Evolutionary conservation across 371 early-diverging fungal species (phyloP).

Genomic region (Zychaea mexicana): DNA sequence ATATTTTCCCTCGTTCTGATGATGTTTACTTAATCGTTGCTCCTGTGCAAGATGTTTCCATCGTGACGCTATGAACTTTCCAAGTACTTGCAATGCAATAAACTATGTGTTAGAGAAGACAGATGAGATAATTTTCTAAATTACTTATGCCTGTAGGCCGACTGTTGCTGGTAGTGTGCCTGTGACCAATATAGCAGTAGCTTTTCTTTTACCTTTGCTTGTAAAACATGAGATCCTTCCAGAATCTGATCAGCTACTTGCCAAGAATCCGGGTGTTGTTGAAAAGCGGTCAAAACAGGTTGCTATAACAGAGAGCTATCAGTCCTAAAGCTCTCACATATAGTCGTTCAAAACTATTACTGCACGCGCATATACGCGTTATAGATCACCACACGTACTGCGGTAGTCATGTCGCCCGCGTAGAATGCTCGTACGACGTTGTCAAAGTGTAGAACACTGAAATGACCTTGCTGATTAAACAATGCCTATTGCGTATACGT

Average conservation of each 20-base stretch:
- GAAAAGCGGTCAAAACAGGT: slow-evolving; percentile 79
- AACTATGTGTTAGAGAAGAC: slow-evolving; percentile 43
- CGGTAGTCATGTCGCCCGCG: background rate
- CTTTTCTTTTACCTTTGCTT: slow-evolving; percentile 72
- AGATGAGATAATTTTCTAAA: background rate
- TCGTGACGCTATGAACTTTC: slow-evolving; percentile 87
- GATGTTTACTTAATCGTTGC: slow-evolving; percentile 72
- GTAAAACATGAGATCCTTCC: slow-evolving; percentile 67
- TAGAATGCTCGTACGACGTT: background rate
- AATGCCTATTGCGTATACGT: too few relatives aligned
- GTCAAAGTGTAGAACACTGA: background rate
- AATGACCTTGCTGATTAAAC: background rate
- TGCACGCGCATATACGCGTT: background rate
- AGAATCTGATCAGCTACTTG: slow-evolving; percentile 88
- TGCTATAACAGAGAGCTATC: slow-evolving; percentile 22
- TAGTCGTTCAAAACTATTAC: too few relatives aligned
- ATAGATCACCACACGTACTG: background rate
- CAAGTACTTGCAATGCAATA: slow-evolving; percentile 91
- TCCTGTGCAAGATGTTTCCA: slow-evolving; percentile 91
- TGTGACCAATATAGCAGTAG: too few relatives aligned
- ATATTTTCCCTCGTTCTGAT: background rate
- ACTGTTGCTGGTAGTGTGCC: too few relatives aligned
- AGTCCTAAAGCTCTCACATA: background rate
- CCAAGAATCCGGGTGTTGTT: slow-evolving; percentile 94
- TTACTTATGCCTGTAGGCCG: slow-evolving; percentile 86